Base-by-base conservation (phyloP, 345 rosid genomes). In the Excoecaria cochinchinensis region DNA sequence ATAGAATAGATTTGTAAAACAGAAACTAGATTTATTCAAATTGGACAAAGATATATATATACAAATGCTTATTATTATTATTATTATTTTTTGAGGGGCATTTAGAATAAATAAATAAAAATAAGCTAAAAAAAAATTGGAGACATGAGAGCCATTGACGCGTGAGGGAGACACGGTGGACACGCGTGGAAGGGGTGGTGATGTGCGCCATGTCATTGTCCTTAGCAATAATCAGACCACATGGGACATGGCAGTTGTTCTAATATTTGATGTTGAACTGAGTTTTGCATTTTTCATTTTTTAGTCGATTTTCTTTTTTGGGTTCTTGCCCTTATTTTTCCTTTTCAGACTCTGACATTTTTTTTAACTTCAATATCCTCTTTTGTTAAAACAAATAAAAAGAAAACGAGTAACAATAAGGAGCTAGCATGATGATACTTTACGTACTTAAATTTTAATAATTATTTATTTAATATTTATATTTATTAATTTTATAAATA, bases 201-300 rank as follows among this genome's bases (percentile, higher is more conserved):
- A 72, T 74, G 77, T 78, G 77, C 63, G 48, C 4, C 48, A 12
- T 58, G 62, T 58, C 62, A 21, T 58, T 22, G 24, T 21, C 25
- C 66, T 63, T 55, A 46, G 52, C 46, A 3, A 0, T 55, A 8
- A 21, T 24, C 71, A 71, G 48, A 19, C 73, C 84, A 82, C 75
- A 19, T 78, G 77, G 64, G 13, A n/a, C 56, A n/a, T 48, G 11
- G 25, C 61, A 61, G 76, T 71, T 82, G 69, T 40, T 67, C 16
- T 22, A 1, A 21, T 58, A 5, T 15, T 53, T 14, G 1, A 53
- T 5, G 53, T 50, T 16, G 15, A 52, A 52, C 57, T 14, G 16
- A 17, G 6, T 5, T 8, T 58, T 57, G 25, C 36, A 8, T 24
- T 58, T 24, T 58, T 58, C 62, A 7, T 4, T 21, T 58, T 58